Evolutionary conservation across 768 basidiomycete species (phyloP), one percentile per base, ranked within the genome.

Genomic region (Rhizopogon rudus): DNA sequence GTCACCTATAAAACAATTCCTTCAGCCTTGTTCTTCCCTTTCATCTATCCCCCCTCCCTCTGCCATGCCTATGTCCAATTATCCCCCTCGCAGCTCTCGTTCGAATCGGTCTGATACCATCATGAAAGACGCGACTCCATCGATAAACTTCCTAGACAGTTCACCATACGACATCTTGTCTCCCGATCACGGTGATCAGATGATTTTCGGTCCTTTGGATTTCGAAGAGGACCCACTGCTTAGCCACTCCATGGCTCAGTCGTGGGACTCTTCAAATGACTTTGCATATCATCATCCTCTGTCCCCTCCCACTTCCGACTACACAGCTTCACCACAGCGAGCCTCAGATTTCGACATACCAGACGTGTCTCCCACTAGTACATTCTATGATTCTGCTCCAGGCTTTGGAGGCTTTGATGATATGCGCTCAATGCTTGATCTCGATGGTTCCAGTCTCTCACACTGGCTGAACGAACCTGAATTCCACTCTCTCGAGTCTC

Each of bases 391-490:
- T 17, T 62, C 73, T 45, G 58, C 65, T 10, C 59, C 70, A 48
- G 35, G 9, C 3, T 68, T 65, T 56, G 63, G 62, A 22, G 55
- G 65, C 44, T 65, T 73, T 55, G 60, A 64, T 44, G 73, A 74
- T n/a, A 55, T 66, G 14, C 25, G 25, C 4, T 61, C 69, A 33
- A 56, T 73, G 44, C 67, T 69, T 35, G 81, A 83, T 63, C 66
- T 69, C 57, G 72, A 71, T 55, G 73, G 74, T 56, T 63, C 70
- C 59, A 65, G 75, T 40, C 71, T 83, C 3, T 73, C 79, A 0
- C 74, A 78, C 58, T 89, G 87, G 87, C 75, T 88, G 51, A 77
- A 80, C 63, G 87, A 89, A 67, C 69, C 81, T 49, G 82, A 84
- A 49, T 54, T 67, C 28, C 62, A 69, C 28, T 41, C 71, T 29